phyloP scores from a whole-genome alignment of 768 basidiomycete species.

The Kwoniella sp. region DNA sequence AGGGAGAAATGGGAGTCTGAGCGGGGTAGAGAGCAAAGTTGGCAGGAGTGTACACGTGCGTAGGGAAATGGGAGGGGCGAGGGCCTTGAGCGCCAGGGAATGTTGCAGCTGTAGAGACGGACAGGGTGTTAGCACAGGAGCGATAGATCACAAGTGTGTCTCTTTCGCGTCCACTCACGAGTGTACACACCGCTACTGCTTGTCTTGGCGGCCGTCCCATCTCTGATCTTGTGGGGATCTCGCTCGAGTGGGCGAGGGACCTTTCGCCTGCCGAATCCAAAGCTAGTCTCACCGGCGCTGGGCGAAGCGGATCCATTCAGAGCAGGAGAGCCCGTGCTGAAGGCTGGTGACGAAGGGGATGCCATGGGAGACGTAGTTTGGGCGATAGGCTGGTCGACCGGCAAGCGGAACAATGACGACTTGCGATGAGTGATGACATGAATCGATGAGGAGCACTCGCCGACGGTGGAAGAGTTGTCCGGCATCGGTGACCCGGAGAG shows the following conservation, averaged over 20 bases:
- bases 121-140: background rate
- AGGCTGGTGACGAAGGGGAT: background rate
- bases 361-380: constrained; percentile 2
- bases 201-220: constrained; percentile 16
- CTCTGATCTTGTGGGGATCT: constrained; percentile 27
- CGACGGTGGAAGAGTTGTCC: background rate
- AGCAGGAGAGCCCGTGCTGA: background rate
- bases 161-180: constrained; percentile 17
- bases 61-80: constrained; percentile 28
- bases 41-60: constrained; percentile 32
- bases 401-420: constrained; percentile 17
- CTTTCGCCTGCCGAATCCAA: constrained; percentile 16
- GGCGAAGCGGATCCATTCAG: background rate
- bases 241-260: constrained; percentile 1
- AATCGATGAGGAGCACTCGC: constrained; percentile 3
- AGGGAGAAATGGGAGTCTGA: constrained; percentile 15
- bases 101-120: constrained; percentile 16
- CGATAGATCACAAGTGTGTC: too few species aligned
- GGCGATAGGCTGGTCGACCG: constrained; percentile 15
- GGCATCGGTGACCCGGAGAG: background rate
- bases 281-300: constrained; percentile 6
- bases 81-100: constrained; percentile 32
- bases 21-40: constrained; percentile 21
- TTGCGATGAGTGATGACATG: constrained; percentile 4
- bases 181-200: constrained; percentile 33